Percentiles rank a stretch among this genome's conserved stretches.
These are phyloP conservation scores for Raffaelea arxii DNA, from an alignment of 2,329 filamentous ascomycete species.

Conservation along the genomic window DNA sequence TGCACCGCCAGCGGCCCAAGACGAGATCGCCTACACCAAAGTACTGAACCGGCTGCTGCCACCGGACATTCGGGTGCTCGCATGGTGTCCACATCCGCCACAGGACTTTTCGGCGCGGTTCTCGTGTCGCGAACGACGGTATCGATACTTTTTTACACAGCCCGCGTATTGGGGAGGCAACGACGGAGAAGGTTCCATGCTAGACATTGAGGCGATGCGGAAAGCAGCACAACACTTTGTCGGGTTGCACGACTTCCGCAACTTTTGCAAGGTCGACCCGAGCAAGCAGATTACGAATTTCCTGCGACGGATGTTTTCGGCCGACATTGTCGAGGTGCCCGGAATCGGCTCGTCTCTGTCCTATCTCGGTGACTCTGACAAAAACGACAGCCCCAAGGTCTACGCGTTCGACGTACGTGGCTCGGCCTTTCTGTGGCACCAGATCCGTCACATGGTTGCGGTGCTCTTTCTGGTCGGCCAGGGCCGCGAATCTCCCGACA, in stretches of 20 bases:
- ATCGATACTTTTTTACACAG: conserved; percentile 97
- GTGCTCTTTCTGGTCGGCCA: conserved; percentile 90
- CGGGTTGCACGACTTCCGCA: conserved; percentile 87
- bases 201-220: conserved; percentile 82
- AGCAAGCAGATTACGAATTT: conserved; percentile 86
- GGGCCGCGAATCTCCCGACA: conserved; percentile 64
- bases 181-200: conserved; percentile 18
- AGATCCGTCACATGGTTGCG: conserved; percentile 89
- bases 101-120: conserved; percentile 81
- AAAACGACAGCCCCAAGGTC: conserved; percentile 46
- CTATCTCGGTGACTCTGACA: conserved; percentile 36
- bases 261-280: conserved; percentile 90
- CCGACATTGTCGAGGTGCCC: conserved; percentile 64
- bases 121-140: conserved; percentile 81
- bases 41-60: conserved; percentile 83
- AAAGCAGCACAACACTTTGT: conserved; percentile 69
- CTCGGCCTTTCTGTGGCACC: conserved; percentile 94
- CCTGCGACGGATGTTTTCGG: conserved; percentile 65
- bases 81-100: conserved; percentile 83
- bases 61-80: conserved; percentile 78
- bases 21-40: conserved; percentile 71
- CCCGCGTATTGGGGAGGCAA: conserved; percentile 61
- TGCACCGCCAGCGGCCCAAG: conserved; percentile 7
- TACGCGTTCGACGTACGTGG: conserved; percentile 86
- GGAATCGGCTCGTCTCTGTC: conserved; percentile 43